A percentile compares a stretch with the other conserved stretches of the same genome.
Conservation (phyloP, 1,284 basidiomycete species). For the Microbotryomycetes sp. region DNA sequence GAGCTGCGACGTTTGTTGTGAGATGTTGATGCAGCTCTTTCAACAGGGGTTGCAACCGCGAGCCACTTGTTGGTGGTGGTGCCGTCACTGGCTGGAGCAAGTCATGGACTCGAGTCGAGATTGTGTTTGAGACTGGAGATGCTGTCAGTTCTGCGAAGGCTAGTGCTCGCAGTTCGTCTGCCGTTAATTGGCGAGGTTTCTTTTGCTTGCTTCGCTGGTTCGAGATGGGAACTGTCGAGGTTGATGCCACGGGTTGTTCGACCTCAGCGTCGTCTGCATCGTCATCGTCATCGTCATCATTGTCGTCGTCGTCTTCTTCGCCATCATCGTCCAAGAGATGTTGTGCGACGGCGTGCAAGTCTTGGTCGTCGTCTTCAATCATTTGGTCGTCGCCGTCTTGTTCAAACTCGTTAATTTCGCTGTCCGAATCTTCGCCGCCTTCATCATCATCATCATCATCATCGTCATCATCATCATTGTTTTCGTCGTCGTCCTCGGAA, state of each 20-base stretch:
- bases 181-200: conserved; percentile 14
- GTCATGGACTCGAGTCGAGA: conserved; percentile 32
- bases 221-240: background rate
- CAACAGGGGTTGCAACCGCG: conserved; percentile 60
- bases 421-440: conserved; percentile 32
- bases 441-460: conserved; percentile 38
- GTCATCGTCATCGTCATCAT: conserved; percentile 25
- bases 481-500: conserved; percentile 33
- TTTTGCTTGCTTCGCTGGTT: conserved; percentile 25
- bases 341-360: background rate
- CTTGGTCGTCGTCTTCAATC: conserved; percentile 28
- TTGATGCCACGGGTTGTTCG: conserved; percentile 20
- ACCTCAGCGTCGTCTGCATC: conserved; percentile 33
- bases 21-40: conserved; percentile 53
- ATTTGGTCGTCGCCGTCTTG: conserved; percentile 31
- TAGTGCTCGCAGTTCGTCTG: conserved; percentile 34
- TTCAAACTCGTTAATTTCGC: conserved; percentile 40
- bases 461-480: conserved; percentile 39
- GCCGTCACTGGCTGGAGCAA: conserved; percentile 52
- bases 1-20: conserved; percentile 53
- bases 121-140: conserved; percentile 30
- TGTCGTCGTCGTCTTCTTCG: conserved; percentile 9
- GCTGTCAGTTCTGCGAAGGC: conserved; percentile 34
- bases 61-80: conserved; percentile 50
- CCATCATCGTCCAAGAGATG: conserved; percentile 1